A percentile compares a stretch with the other conserved stretches of the same genome.
phyloP scores from a whole-genome alignment of 2,329 filamentous ascomycete genomes.

The Thermothelomyces thermophilus region DNA sequence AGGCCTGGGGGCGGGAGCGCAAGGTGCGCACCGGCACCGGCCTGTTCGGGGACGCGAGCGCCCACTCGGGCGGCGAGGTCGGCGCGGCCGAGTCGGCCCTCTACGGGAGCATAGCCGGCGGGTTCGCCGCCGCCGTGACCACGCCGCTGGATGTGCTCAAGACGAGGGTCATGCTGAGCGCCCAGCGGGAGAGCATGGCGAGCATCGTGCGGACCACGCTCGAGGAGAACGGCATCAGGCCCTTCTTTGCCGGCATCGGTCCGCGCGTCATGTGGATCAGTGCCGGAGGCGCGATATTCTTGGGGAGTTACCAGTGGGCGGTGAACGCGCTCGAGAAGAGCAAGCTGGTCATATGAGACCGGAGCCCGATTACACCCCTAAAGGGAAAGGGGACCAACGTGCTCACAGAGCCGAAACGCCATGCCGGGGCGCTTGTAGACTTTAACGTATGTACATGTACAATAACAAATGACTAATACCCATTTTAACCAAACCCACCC shows the following conservation, averaged over 20 bases:
- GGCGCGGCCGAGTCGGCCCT: slow-evolving; percentile 72
- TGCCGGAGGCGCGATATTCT: slow-evolving; percentile 85
- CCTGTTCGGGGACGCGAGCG: slow-evolving; percentile 22
- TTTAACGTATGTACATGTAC: slow-evolving; percentile 10
- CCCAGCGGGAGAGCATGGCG: slow-evolving; percentile 54
- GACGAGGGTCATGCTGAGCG: slow-evolving; percentile 89
- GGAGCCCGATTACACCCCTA: too few species aligned
- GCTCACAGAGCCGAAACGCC: too few species aligned
- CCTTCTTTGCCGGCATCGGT: slow-evolving; percentile 70
- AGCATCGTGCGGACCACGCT: slow-evolving; percentile 59
- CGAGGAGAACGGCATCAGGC: slow-evolving; percentile 54
- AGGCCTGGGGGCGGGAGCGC: slow-evolving; percentile 55
- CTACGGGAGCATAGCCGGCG: slow-evolving; percentile 78
- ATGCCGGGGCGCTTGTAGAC: too few species aligned
- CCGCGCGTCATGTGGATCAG: slow-evolving; percentile 93
- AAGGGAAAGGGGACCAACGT: too few species aligned
- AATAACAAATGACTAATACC: slow-evolving; percentile 11
- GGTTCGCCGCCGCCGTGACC: slow-evolving; percentile 77
- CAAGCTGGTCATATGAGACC: slow-evolving; percentile 5
- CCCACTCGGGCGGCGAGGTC: slow-evolving; percentile 36
- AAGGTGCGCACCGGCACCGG: slow-evolving; percentile 22
- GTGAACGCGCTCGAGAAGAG: slow-evolving; percentile 61
- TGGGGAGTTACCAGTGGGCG: slow-evolving; percentile 88
- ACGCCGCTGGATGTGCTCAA: slow-evolving; percentile 95
- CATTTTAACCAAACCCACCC: background rate